Base-by-base conservation (phyloP, 306 rosid genomes). In the Gastrolobium villosum region DNA sequence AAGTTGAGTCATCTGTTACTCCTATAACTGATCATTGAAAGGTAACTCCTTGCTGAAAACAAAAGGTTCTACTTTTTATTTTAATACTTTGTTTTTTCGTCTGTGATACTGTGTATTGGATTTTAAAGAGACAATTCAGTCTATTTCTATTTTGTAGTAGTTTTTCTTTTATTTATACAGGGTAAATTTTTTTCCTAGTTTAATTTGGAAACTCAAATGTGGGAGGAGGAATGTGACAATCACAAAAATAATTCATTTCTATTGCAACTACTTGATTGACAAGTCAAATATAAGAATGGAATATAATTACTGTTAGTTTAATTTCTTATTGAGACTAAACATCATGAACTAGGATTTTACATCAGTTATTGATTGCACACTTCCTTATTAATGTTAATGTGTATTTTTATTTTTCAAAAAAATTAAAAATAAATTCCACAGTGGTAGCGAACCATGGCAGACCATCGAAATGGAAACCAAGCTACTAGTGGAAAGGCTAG, bases 381-480 rank as follows among this genome's bases (percentile, higher is more conserved):
- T 20, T 77, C 30, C 71, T 59, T 63, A 79, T 68, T 13, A 0
- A 7, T 85, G 64, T 57, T 65, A 26, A 30, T 57, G 3, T 81
- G 14, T 9, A 30, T 64, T 70, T 10, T 46, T 35, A 2, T 36
- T 10, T 7, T 61, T 4, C 26, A 20, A 20, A 20, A 20, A 20
- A 20, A 20, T 20, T 0, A 20, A 20, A 20, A 20, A 20, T 20
- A 20, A 20, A 20, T 37, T 32, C 11, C 75, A 70, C 49, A 72
- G 72, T 11, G 55, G 5, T 41, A 43, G 54, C 4, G 10, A 13
- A 57, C 50, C 45, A 84, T 94, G 99, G 93, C 93, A 65, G 99
- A 94, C 49, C 92, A 87, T 86, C 81, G 97, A 57, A 90, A 90
- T 80, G 99, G 97, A 61, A 88, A 80, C 26, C 92, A 89, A 69